Conservation (phyloP, 192 early-diverging fungal species). For the Coemansia sp. region DNA sequence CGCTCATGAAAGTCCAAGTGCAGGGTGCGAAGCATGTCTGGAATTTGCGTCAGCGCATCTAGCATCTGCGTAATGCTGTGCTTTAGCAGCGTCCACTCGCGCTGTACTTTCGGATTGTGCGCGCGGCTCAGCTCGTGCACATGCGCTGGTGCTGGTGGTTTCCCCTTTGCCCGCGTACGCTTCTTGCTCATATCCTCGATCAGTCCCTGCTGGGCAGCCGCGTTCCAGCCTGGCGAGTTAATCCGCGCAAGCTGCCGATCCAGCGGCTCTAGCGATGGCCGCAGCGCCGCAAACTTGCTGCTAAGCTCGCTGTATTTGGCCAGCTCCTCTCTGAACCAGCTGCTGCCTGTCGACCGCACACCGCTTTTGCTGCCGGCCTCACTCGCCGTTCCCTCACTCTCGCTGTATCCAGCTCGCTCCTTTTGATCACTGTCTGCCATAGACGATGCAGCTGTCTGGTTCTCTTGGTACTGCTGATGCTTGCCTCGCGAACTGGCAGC, state of each 20-base stretch:
- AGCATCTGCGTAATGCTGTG: slow-evolving; percentile 42
- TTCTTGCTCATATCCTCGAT: slow-evolving; percentile 4
- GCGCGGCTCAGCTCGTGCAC: slow-evolving; percentile 39
- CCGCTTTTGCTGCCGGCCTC: slow-evolving; percentile 1
- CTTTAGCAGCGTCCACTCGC: slow-evolving; percentile 44
- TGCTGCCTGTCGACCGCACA: not conserved
- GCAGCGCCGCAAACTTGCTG: slow-evolving; percentile 29
- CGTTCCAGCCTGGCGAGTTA: slow-evolving; percentile 15
- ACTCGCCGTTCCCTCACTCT: not conserved
- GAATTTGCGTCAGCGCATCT: slow-evolving; percentile 46
- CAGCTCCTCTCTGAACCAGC: slow-evolving; percentile 13
- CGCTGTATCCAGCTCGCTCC: not conserved
- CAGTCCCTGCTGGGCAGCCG: slow-evolving; percentile 12
- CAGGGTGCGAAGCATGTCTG: slow-evolving; percentile 48
- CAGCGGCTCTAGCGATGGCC: slow-evolving; percentile 26
- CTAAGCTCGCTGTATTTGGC: slow-evolving; percentile 8
- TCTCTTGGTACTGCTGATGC: not conserved
- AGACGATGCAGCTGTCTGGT: not conserved
- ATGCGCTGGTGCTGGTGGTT: slow-evolving; percentile 17
- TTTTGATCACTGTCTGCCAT: not conserved
- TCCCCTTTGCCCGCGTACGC: not conserved
- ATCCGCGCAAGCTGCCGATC: slow-evolving; percentile 30
- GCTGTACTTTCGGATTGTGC: slow-evolving; percentile 40
- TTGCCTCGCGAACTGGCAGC: not conserved
- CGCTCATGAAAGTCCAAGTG: slow-evolving; percentile 46